Base-by-base conservation (phyloP, 139 green algal genomes). In the Coelastrella sp. region DNA sequence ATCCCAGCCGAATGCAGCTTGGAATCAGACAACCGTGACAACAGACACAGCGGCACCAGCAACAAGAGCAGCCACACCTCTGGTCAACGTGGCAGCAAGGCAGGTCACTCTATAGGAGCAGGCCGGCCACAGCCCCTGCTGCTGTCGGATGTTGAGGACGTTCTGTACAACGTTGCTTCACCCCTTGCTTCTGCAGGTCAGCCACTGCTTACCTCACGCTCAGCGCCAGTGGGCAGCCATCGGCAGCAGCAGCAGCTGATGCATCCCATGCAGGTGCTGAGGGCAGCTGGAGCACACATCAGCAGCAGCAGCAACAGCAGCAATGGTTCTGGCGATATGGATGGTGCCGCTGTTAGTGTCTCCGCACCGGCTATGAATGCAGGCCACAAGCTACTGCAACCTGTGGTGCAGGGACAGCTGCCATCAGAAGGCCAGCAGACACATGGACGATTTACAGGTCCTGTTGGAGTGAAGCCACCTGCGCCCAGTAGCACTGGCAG, bases 201-300 rank as follows among this genome's bases (percentile, higher is more conserved):
- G 9, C n/a, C n/a, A n/a, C n/a, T n/a, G n/a, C n/a, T n/a, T n/a
- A n/a, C n/a, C n/a, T n/a, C n/a, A n/a, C n/a, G n/a, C n/a, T n/a
- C n/a, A n/a, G n/a, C n/a, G n/a, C n/a, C n/a, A n/a, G n/a, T n/a
- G n/a, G n/a, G n/a, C n/a, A 41, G 25, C 71, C 60, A 32, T 37
- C 13, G 32, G n/a, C 48, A 67, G n/a, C 30, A 38, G 32, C 30
- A 64, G 48, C 72, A 80, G 17, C 34, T 80, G 72, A 45, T 62
- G 71, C 41, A 62, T 11, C 71, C 40, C 3, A 48, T 62, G 71
- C 71, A 80, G 21, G 72, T 80, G 32, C 34, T 80, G 32, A 38
- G 48, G 15, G 72, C 45, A 32, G 72, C 72, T 50, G 72, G 72
- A 13, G 72, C 72, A 3, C 72, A 80, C 45, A 80, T 80, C 25